Evolutionary conservation across 2,329 filamentous ascomycete species (phyloP), one percentile per base, ranked within the genome.

Genomic region (Nigrospora oryzae): DNA sequence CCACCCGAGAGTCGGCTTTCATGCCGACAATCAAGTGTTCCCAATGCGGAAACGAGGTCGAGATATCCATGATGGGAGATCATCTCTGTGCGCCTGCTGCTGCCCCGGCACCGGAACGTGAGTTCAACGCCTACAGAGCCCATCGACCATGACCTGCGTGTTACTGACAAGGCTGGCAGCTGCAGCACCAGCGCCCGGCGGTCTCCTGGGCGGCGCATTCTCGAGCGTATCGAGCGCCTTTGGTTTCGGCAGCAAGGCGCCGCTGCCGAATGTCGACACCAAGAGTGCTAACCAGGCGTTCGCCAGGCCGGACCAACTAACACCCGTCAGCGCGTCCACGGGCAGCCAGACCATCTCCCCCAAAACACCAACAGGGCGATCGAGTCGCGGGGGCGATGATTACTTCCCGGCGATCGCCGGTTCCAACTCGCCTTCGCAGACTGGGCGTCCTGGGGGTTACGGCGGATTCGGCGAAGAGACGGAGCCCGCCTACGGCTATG

Each of bases 21-120:
- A 72, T 93, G 70, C 87, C 89, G 58, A 82, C 82, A 19, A 86
- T 95, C 66, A 95, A 91, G 73, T 95, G 89, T 66, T 94, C 89
- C 43, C 81, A 75, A 68, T 95, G 89, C 61, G 79, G 81, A 36
- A 65, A 70, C 36, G 79, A 90, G 56, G 86, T 95, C 48, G 84
- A 90, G 59, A 93, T 95, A 54, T 84, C 85, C 36, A 71, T 83
- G 63, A 86, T 95, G 83, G 88, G 87, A 49, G 88, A 94, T 50
- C 89, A 95, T 69, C 63, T 87, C 49, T 95, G 89, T 47, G 48
- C 63, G 45, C 59, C 67, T 42, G 33, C 33, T 4, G 40, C 48
- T 28, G 23, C 23, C 33, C 17, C 33, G 5, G 40, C 48, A 65
- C 67, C 68, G 57, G 74, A 75, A 57, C 62, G 77, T 62, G 50